Evolutionary conservation across 805 yeast genomes (phyloP).

Genomic region (Diddensiella caesifluorescens): DNA sequence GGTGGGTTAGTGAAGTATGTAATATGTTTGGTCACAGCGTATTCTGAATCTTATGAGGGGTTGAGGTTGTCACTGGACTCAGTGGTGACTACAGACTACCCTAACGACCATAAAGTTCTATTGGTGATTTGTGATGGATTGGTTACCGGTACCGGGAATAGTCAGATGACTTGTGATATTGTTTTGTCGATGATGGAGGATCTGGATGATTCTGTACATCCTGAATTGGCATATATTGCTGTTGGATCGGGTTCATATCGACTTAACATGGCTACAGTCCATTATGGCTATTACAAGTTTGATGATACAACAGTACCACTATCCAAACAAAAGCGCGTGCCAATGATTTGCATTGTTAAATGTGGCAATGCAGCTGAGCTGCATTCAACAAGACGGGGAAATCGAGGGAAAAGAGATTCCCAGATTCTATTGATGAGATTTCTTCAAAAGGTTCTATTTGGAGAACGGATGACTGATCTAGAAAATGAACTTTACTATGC

Average conservation of each 20-base stretch:
- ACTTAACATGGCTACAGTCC: conserved; percentile 83
- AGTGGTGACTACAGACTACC: conserved; percentile 71
- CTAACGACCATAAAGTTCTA: conserved; percentile 72
- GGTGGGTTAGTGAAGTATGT: conserved; percentile 39
- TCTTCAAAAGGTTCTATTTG: conserved; percentile 79
- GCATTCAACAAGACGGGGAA: conserved; percentile 74
- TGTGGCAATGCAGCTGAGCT: conserved; percentile 76
- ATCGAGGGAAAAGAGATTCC: conserved; percentile 93
- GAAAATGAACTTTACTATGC: conserved; percentile 71
- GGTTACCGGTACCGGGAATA: conserved; percentile 76
- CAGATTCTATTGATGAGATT: conserved; percentile 89
- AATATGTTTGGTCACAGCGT: conserved; percentile 68
- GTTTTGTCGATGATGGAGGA: conserved; percentile 69
- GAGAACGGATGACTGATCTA: conserved; percentile 89
- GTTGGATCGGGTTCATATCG: conserved; percentile 74
- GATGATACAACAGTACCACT: conserved; percentile 30
- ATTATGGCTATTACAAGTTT: conserved; percentile 69
- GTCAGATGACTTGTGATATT: conserved; percentile 65
- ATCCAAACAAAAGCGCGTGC: conserved; percentile 44
- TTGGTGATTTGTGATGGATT: conserved; percentile 83
- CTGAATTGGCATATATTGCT: conserved; percentile 70
- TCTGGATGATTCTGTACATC: conserved; percentile 58
- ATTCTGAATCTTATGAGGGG: conserved; percentile 76
- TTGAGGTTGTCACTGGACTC: conserved; percentile 74
- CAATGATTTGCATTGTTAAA: conserved; percentile 71